Evolutionary conservation across 2,329 filamentous ascomycete genomes (phyloP).

Genomic region (Colletotrichum echinochloae): DNA sequence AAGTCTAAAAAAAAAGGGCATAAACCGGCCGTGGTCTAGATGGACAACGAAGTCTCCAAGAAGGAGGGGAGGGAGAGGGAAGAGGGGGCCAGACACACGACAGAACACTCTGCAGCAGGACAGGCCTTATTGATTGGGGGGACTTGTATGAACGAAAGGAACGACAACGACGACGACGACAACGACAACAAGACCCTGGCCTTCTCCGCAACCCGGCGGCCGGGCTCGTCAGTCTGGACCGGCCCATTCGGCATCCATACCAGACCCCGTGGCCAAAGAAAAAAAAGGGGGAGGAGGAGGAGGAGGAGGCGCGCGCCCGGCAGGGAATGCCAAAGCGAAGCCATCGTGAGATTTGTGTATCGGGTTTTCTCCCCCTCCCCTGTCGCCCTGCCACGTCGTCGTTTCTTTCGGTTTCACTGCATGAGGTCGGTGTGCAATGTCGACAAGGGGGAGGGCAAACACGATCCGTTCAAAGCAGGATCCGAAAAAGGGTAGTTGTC

Average conservation of each 20-base stretch:
- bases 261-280: slow-evolving; percentile 23
- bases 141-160: not conserved
- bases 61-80: not conserved
- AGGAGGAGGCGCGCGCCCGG: not conserved
- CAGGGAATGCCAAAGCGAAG: slow-evolving; percentile 36
- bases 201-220: slow-evolving; percentile 30
- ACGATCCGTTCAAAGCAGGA: not conserved
- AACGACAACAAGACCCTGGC: slow-evolving; percentile 17
- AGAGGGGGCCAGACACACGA: not conserved
- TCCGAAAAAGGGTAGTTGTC: no score
- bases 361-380: not conserved
- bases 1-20: no score
- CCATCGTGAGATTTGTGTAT: slow-evolving; percentile 35
- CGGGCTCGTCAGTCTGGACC: slow-evolving; percentile 35
- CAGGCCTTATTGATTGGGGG: slow-evolving; percentile 15
- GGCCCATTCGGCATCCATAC: slow-evolving; percentile 18
- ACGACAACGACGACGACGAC: not conserved
- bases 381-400: slow-evolving; percentile 31
- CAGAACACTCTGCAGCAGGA: slow-evolving; percentile 1
- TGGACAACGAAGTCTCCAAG: slow-evolving; percentile 16
- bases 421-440: not conserved
- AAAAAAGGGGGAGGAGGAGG: no score
- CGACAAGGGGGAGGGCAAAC: not conserved
- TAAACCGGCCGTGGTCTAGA: slow-evolving; percentile 16
- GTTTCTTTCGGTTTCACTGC: slow-evolving; percentile 28